Percentiles rank a stretch among this genome's conserved stretches.
These are phyloP conservation scores for Exophiala aquamarina DNA, from an alignment of 2,329 filamentous ascomycete genomes.

Conservation along the genomic window DNA sequence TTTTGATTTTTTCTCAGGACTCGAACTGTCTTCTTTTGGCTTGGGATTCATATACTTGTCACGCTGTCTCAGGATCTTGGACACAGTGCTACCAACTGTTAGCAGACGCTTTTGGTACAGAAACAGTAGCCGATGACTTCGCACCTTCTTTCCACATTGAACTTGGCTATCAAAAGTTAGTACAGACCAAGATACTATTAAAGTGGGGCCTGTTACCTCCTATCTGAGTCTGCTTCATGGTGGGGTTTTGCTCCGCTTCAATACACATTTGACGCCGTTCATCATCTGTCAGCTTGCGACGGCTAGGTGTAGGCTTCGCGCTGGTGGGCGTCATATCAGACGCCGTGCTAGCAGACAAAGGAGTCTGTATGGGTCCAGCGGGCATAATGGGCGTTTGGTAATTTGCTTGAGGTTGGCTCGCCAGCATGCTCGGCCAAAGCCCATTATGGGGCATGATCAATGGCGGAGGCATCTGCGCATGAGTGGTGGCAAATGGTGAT, in stretches of 20 bases:
- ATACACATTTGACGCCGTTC: slow-evolving; percentile 92
- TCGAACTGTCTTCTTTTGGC: slow-evolving; percentile 65
- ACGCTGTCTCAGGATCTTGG: slow-evolving; percentile 90
- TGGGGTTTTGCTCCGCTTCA: slow-evolving; percentile 87
- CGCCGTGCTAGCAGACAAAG: slow-evolving; percentile 40
- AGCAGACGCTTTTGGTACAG: slow-evolving; percentile 2
- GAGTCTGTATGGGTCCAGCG: slow-evolving; percentile 53
- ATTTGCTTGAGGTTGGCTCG: slow-evolving; percentile 37
- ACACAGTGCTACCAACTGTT: slow-evolving; percentile 74
- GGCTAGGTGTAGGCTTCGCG: slow-evolving; percentile 54
- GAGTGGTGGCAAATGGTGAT: slow-evolving; percentile 55
- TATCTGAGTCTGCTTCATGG: slow-evolving; percentile 93
- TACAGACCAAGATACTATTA: too few relatives aligned
- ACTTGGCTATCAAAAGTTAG: slow-evolving; percentile 63
- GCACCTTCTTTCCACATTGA: slow-evolving; percentile 97
- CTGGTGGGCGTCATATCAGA: slow-evolving; percentile 39
- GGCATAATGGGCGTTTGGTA: slow-evolving; percentile 62
- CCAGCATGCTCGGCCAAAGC: slow-evolving; percentile 77
- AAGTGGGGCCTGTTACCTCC: slow-evolving; percentile 60
- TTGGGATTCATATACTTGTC: slow-evolving; percentile 82
- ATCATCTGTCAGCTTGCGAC: slow-evolving; percentile 86
- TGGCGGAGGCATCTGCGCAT: slow-evolving; percentile 50
- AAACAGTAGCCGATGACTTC: slow-evolving; percentile 6
- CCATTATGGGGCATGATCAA: slow-evolving; percentile 65
- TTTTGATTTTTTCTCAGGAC: slow-evolving; percentile 79